phyloP scores from a whole-genome alignment of 2,329 filamentous ascomycete genomes.

The Colletotrichum truncatum region DNA sequence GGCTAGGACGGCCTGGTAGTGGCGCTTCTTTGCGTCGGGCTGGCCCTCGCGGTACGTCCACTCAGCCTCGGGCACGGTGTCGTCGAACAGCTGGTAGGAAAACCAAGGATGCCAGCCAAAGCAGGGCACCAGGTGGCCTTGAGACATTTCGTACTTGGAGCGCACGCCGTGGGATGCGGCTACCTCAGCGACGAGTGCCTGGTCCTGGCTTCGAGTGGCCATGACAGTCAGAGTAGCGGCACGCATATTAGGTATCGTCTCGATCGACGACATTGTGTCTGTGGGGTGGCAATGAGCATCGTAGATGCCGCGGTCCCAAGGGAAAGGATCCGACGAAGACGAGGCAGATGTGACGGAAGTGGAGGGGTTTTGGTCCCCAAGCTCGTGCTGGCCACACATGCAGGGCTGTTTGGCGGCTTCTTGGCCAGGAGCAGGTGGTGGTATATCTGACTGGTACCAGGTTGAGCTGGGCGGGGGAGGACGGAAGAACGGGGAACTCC shows the following conservation, averaged over 20 bases:
- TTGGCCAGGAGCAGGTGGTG: neutral
- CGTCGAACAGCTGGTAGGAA: conserved; percentile 78
- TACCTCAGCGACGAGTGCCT: conserved; percentile 73
- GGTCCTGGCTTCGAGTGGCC: conserved; percentile 80
- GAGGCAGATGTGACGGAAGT: conserved; percentile 1
- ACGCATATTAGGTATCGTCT: conserved; percentile 70
- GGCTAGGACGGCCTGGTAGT: conserved; percentile 74
- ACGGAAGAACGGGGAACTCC: neutral
- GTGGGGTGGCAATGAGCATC: conserved; percentile 89
- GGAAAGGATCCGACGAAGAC: conserved; percentile 53
- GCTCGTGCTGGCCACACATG: conserved; percentile 26
- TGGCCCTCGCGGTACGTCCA: conserved; percentile 45
- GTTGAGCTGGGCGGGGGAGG: conserved; percentile 4
- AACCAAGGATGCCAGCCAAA: conserved; percentile 94
- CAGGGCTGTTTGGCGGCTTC: conserved; percentile 1
- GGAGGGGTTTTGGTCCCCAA: neutral
- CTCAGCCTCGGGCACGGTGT: conserved; percentile 46
- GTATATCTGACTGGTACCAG: neutral
- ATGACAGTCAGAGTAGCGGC: conserved; percentile 76
- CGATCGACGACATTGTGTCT: conserved; percentile 73
- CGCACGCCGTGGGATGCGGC: conserved; percentile 64
- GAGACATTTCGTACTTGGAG: conserved; percentile 31
- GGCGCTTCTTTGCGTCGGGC: conserved; percentile 54
- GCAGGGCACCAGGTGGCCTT: conserved; percentile 63
- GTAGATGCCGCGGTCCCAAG: conserved; percentile 76